These are phyloP conservation scores for Umbelopsis sp. DNA, from an alignment of 371 early-diverging fungal genomes.

Conservation along the genomic window DNA sequence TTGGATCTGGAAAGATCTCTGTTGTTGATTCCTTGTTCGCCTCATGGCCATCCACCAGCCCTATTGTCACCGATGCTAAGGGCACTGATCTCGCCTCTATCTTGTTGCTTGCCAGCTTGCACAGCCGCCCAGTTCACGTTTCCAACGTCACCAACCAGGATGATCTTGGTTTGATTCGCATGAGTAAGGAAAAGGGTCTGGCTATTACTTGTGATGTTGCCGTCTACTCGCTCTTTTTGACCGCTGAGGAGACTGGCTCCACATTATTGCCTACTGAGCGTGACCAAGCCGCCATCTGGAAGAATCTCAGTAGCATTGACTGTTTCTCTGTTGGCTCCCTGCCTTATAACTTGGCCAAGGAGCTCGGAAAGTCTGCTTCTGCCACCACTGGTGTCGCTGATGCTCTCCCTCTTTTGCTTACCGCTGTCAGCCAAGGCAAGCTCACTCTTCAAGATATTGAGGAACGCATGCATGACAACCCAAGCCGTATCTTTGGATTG, in stretches of 20 bases:
- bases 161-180: slow-evolving; percentile 82
- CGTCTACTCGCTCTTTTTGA: slow-evolving; percentile 81
- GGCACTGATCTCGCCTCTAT: slow-evolving; percentile 89
- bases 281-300: slow-evolving; percentile 80
- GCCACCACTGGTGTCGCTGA: slow-evolving; percentile 69
- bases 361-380: slow-evolving; percentile 46
- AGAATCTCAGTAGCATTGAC: slow-evolving; percentile 79
- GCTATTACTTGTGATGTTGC: slow-evolving; percentile 91
- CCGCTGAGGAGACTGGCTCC: slow-evolving; percentile 49
- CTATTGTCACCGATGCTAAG: slow-evolving; percentile 83
- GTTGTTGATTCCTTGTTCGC: slow-evolving; percentile 68
- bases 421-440: slow-evolving; percentile 81
- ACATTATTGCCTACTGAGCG: slow-evolving; percentile 51
- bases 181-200: slow-evolving; percentile 91
- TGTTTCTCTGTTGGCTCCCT: slow-evolving; percentile 87
- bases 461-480: slow-evolving; percentile 79
- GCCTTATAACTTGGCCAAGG: slow-evolving; percentile 63
- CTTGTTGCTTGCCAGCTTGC: slow-evolving; percentile 82
- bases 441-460: slow-evolving; percentile 82
- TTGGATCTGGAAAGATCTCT: slow-evolving; percentile 55
- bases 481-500: slow-evolving; percentile 86
- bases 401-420: slow-evolving; percentile 79
- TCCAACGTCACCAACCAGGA: slow-evolving; percentile 78
- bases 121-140: slow-evolving; percentile 84
- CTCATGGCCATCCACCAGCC: slow-evolving; percentile 73